A percentile compares a stretch with the other conserved stretches of the same genome.
Conservation (phyloP, 495 filamentous ascomycete genomes). For the Astrothelium subdiscretum region DNA sequence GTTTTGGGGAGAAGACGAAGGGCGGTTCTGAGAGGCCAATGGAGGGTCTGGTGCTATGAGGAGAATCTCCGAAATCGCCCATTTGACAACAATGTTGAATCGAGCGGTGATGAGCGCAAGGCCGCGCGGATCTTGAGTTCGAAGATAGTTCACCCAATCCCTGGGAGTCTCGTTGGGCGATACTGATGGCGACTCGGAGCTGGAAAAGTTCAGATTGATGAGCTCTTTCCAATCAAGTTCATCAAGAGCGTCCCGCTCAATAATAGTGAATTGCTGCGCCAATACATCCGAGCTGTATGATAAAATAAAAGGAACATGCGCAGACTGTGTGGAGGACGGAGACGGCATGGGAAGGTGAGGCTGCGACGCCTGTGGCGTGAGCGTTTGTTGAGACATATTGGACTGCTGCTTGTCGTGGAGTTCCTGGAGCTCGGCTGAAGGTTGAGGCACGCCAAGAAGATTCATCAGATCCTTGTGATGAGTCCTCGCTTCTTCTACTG, state of each 20-base stretch:
- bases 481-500: not conserved
- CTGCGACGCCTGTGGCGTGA: not conserved
- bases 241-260: slow-evolving; percentile 91
- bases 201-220: slow-evolving; percentile 80
- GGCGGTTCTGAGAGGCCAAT: not conserved
- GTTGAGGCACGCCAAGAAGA: not conserved
- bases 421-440: not conserved
- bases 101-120: slow-evolving; percentile 94
- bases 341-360: slow-evolving; percentile 1
- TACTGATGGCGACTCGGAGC: not conserved
- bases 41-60: slow-evolving; percentile 35
- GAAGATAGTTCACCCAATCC: slow-evolving; percentile 89
- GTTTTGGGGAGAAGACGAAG: not conserved
- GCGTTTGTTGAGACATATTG: not conserved
- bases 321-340: slow-evolving; percentile 3
- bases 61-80: slow-evolving; percentile 85
- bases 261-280: slow-evolving; percentile 87
- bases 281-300: slow-evolving; percentile 82
- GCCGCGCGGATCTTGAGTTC: slow-evolving; percentile 66
- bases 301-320: slow-evolving; percentile 83
- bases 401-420: not conserved
- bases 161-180: slow-evolving; percentile 60
- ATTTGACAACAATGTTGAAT: slow-evolving; percentile 97
- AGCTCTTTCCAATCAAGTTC: slow-evolving; percentile 98
- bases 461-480: not conserved